Evolutionary conservation across 1,284 basidiomycete species (phyloP), one percentile per base, ranked within the genome.

Genomic region (Microbotryomycetes sp.): DNA sequence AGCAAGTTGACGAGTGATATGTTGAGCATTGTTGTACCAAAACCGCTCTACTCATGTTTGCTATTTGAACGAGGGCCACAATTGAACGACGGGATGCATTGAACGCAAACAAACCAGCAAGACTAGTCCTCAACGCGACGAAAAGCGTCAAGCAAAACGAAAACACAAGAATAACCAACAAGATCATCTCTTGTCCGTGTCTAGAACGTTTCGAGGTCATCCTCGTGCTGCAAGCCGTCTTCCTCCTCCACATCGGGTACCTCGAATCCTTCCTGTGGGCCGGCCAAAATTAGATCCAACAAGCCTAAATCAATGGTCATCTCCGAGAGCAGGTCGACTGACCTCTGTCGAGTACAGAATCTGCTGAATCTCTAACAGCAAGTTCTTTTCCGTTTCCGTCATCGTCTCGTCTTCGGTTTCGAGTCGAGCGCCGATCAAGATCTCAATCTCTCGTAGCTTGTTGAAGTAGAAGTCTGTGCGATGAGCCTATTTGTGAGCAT

Each of bases 341-440:
- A 89, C 91, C 83, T 96, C 93, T 15, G 94, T 97, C 23, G 87
- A 87, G 75, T 98, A 98, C 45, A 98, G 78, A 66, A 97, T 93
- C 74, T 87, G 86, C 77, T 97, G 92, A 66, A 98, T 91, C 70
- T 89, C 85, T 64, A 81, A 81, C 59, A 98, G 79, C 1, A 85
- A 83, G 11, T 81, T 78, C 68, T 86, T 84, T 56, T 90, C 86
- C 58, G 81, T 80, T 6, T 81, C 82, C 16, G 52, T 57, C 15
- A 60, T 54, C 28, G 48, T 54, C 23, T 68, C 66, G 4, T 66
- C 68, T 13, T 71, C 55, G 21, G 72, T 60, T 30, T 73, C 69
- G 50, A 78, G 68, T 18, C 76, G 67, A 23, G 76, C 76, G 45
- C 74, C 76, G 3, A 89, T 89, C 24, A 97, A 79, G 66, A 97